A percentile compares a stretch with the other conserved stretches of the same genome.
These are phyloP conservation scores for Cetraspora pellucida DNA, from an alignment of 192 early-diverging fungal genomes.

Conservation along the genomic window DNA sequence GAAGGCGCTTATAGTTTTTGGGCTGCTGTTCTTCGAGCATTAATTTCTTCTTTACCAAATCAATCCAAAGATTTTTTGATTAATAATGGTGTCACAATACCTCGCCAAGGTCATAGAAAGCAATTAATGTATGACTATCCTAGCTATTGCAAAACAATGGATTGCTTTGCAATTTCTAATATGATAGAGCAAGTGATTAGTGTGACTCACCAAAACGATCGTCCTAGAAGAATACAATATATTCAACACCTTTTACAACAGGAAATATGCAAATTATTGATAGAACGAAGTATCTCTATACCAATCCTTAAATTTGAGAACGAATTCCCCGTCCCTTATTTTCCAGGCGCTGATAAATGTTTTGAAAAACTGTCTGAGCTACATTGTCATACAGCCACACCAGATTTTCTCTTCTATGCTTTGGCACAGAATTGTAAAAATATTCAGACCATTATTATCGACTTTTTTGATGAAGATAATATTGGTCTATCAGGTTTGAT, in stretches of 20 bases:
- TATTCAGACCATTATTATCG: neutral
- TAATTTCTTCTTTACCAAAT: neutral
- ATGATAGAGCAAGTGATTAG: neutral
- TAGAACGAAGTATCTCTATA: neutral
- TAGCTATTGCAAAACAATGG: neutral
- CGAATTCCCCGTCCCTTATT: neutral
- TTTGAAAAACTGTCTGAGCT: neutral
- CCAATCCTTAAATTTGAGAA: neutral
- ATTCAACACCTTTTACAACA: neutral
- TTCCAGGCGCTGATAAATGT: neutral
- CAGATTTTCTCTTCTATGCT: neutral
- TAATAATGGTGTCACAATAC: neutral
- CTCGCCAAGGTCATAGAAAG: neutral
- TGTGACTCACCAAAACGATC: neutral
- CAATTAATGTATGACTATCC: neutral
- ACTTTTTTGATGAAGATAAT: neutral
- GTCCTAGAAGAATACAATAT: neutral
- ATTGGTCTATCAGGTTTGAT: neutral
- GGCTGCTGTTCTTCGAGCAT: neutral
- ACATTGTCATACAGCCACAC: neutral
- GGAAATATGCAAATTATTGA: neutral
- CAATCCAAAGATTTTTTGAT: neutral
- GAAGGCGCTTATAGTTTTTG: neutral
- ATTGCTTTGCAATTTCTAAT: neutral
- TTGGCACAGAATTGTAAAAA: neutral